Evolutionary conservation across 75 land plant genomes (phyloP), one percentile per base, ranked within the genome.

Genomic region (Picea sitchensis): DNA sequence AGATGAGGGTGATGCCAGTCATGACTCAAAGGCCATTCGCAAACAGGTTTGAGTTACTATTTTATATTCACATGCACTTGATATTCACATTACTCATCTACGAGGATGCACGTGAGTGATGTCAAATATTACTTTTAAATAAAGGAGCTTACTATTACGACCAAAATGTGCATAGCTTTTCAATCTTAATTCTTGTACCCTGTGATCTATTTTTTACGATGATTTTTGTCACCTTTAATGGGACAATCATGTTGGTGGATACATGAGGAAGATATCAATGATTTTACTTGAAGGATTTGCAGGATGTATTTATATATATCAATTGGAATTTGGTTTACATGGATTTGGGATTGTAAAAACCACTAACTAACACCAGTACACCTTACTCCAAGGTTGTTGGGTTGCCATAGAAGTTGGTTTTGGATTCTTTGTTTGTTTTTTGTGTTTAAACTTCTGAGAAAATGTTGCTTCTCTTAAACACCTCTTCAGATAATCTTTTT

Each of bases 11-110:
- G 80, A 79, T 81, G 85, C 88, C 15, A 91, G 87, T 54, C 98
- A 95, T 88, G 98, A 98, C 65, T 82, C 88, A 78, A 90, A 88
- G 84, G 98, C 99, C 72, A 88, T 97, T 76, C 92, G 89, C 76
- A 90, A 87, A 59, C 98, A 96, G 95, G 99, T 96, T 26, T 5
- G 73, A 15, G 15, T 76, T 41, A 78, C 26, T 38, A 8, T 1
- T 51, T 51, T 51, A 51, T 61, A 9, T 68, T 32, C 9, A 32
- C 41, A 14, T 69, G 17, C 51, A 60, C 38, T 61, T 5, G 7
- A 12, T 9, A 51, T 51, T 51, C 13, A 51, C 5, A 6, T 71
- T 41, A 9, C 44, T n/a, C 6, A 23, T 64, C 67, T 64, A 9
- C 2, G 56, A 51, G 56, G 12, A 51, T 47, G 54, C 8, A 0